Evolutionary conservation across 352 stramenopile genomes (phyloP).

Genomic region (Phytophthora sansomeana): DNA sequence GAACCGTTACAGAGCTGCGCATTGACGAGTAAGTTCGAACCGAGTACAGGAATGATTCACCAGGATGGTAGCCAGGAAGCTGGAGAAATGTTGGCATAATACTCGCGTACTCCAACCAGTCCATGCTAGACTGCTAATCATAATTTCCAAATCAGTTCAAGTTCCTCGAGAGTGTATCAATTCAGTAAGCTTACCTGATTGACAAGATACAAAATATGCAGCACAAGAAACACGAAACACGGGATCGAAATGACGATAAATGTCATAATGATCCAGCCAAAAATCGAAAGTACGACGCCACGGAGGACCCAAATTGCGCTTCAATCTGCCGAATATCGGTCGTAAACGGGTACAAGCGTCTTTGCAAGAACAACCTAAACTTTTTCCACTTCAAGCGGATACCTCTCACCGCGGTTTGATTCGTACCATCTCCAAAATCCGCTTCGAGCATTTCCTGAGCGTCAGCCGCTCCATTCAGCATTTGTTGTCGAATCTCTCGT

Average conservation of each 20-base stretch:
- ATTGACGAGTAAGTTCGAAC: conserved; percentile 27
- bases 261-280: conserved; percentile 83
- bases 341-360: conserved; percentile 57
- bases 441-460: conserved; percentile 67
- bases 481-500: conserved; percentile 59
- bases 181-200: conserved; percentile 19
- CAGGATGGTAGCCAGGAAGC: conserved; percentile 61
- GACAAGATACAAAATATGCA: conserved; percentile 52
- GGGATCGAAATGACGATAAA: conserved; percentile 67
- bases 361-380: conserved; percentile 37
- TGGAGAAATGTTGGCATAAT: conserved; percentile 64
- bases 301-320: conserved; percentile 80
- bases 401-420: conserved; percentile 13
- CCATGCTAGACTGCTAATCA: conserved; percentile 5
- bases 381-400: conserved; percentile 47
- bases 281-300: conserved; percentile 85
- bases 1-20: not conserved
- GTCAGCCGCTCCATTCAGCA: conserved; percentile 63
- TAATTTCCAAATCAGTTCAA: not conserved
- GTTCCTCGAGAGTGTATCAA: not conserved
- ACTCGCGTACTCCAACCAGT: conserved; percentile 54
- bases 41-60: conserved; percentile 66
- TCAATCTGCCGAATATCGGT: conserved; percentile 80
- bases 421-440: conserved; percentile 26
- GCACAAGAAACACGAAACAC: conserved; percentile 56